Conservation (phyloP, 805 yeast genomes). For the Zygosaccharomyces bisporus region DNA sequence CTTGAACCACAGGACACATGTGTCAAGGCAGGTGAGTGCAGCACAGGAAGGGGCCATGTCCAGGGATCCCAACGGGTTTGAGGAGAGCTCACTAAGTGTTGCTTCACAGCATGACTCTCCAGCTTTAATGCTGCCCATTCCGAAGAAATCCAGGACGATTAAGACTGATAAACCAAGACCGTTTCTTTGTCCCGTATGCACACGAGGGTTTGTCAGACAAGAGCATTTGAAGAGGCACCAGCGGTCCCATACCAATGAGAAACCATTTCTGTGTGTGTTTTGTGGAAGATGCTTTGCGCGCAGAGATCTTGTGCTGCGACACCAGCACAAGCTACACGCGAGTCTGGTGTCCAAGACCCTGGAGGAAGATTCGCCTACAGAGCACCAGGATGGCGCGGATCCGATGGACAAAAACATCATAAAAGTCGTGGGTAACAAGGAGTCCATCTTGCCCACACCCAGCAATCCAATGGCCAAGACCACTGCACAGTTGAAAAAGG, state of each 20-base stretch:
- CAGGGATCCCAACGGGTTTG: neutral
- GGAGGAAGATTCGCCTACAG: conserved; percentile 8
- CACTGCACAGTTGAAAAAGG: conserved; percentile 34
- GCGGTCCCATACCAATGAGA: conserved; percentile 90
- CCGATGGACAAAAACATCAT: conserved; percentile 36
- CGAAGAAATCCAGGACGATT: conserved; percentile 76
- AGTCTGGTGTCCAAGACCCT: conserved; percentile 39
- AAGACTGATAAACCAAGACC: conserved; percentile 95
- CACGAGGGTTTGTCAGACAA: conserved; percentile 90
- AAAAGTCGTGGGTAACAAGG: conserved; percentile 39
- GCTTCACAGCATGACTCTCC: conserved; percentile 1
- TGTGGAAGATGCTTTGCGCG: conserved; percentile 96
- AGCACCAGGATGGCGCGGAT: conserved; percentile 10
- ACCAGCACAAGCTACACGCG: conserved; percentile 88
- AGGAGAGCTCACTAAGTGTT: conserved; percentile 1
- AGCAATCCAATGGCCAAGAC: conserved; percentile 28
- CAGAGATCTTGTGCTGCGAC: conserved; percentile 80
- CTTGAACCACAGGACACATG: neutral
- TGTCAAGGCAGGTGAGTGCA: neutral
- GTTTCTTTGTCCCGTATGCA: conserved; percentile 82
- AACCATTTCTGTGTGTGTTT: conserved; percentile 93
- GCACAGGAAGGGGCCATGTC: conserved; percentile 1
- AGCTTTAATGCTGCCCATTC: conserved; percentile 57
- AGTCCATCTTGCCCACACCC: conserved; percentile 38
- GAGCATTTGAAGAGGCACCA: conserved; percentile 95